These are phyloP conservation scores for Lolium perenne DNA, from an alignment of 176 grass and related monocot genomes.

Conservation along the genomic window DNA sequence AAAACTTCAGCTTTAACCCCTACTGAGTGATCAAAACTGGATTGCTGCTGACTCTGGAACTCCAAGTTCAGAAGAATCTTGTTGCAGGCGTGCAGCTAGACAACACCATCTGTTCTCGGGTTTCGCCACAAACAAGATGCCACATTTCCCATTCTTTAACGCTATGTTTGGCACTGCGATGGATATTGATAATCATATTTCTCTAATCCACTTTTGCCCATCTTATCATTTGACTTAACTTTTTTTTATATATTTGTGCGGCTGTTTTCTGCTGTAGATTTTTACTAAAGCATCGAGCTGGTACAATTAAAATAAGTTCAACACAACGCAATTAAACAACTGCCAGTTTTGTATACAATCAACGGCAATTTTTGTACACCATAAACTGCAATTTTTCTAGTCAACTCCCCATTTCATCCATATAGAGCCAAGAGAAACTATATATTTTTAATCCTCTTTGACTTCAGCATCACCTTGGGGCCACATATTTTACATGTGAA, in stretches of 20 bases:
- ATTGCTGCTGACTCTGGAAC: background rate
- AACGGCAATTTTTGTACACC: too few relatives aligned
- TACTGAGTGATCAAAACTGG: conserved; percentile 5
- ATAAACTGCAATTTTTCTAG: too few relatives aligned
- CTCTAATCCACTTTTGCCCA: background rate
- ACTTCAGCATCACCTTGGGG: conserved; percentile 20
- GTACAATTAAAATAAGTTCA: background rate
- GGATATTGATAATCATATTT: background rate
- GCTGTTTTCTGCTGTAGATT: background rate
- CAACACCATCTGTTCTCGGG: background rate
- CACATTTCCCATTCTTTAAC: background rate
- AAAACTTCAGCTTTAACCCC: background rate
- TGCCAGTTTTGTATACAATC: background rate
- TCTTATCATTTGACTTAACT: background rate
- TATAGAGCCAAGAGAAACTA: background rate
- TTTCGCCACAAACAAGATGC: background rate
- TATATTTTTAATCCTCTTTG: conserved; percentile 18
- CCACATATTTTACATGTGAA: conserved; percentile 11
- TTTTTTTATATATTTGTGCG: background rate
- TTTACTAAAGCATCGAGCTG: background rate
- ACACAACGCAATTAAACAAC: background rate
- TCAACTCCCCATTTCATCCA: background rate
- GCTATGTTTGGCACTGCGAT: background rate
- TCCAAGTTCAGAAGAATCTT: background rate
- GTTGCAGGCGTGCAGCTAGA: background rate